Evolutionary conservation across 148 eudicot genomes (phyloP).

Genomic region (Tetragonia tetragonoides): DNA sequence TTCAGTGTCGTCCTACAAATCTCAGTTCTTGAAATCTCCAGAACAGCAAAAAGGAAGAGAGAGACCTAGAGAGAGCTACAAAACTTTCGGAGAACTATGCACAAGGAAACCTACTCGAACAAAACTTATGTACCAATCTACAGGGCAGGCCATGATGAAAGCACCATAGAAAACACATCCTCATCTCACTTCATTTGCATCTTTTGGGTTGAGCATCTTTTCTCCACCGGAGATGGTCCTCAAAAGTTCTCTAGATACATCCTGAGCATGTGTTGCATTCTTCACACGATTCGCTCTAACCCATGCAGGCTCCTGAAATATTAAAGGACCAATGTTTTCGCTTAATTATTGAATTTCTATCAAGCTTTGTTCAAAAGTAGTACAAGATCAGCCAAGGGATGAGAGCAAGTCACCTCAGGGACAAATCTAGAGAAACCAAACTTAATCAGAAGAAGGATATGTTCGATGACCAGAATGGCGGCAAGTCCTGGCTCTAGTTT

Average conservation of each 20-base stretch:
- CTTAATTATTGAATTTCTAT: not conserved
- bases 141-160: not conserved
- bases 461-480: constrained; percentile 80
- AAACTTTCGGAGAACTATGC: constrained; percentile 2
- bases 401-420: constrained; percentile 61
- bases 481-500: constrained; percentile 88
- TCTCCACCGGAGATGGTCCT: constrained; percentile 57
- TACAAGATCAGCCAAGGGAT: not conserved
- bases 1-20: too few species aligned
- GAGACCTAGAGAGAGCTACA: too few species aligned
- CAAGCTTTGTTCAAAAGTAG: not conserved
- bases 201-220: constrained; percentile 14
- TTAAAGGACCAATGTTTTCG: not conserved
- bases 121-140: constrained; percentile 28
- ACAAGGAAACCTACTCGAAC: constrained; percentile 15
- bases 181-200: not conserved
- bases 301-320: constrained; percentile 86
- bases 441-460: constrained; percentile 72
- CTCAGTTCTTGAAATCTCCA: not conserved
- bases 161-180: not conserved
- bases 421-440: constrained; percentile 80
- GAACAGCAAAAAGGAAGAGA: too few species aligned
- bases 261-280: constrained; percentile 67
- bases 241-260: constrained; percentile 72
- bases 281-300: constrained; percentile 76